Percentiles rank a stretch among this genome's conserved stretches.
phyloP scores from a whole-genome alignment of 257 asterid genomes.

The Primulina tabacum region DNA sequence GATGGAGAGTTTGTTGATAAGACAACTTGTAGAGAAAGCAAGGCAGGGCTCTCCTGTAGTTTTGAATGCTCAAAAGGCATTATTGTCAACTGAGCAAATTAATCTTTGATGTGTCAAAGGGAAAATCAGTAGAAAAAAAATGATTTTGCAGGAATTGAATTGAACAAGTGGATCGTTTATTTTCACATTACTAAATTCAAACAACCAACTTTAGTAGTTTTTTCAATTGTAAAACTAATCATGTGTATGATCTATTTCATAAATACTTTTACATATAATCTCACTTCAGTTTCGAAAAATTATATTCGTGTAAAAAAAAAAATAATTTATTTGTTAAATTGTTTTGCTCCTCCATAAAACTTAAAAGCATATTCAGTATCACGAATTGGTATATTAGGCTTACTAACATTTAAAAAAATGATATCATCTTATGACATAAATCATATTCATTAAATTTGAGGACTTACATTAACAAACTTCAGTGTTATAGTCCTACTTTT shows the following conservation, averaged over 20 bases:
- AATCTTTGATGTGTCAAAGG: slow-evolving; percentile 3
- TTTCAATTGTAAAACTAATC: neutral
- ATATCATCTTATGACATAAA: too few relatives aligned
- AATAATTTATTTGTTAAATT: too few relatives aligned
- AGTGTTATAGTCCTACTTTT: too few relatives aligned
- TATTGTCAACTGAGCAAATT: slow-evolving; percentile 45
- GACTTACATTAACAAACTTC: too few relatives aligned
- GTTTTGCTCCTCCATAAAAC: too few relatives aligned
- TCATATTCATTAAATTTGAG: too few relatives aligned
- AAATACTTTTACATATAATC: neutral
- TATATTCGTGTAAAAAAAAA: too few relatives aligned
- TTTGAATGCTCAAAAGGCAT: slow-evolving; percentile 66
- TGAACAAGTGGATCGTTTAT: neutral
- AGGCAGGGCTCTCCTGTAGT: slow-evolving; percentile 87
- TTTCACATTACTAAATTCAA: too few relatives aligned
- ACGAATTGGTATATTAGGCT: too few relatives aligned
- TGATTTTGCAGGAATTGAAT: slow-evolving; percentile 12
- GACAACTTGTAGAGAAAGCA: slow-evolving; percentile 78
- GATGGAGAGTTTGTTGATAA: slow-evolving; percentile 75
- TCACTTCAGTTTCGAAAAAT: neutral
- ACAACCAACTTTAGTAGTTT: neutral
- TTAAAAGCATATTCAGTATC: too few relatives aligned
- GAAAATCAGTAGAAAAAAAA: neutral
- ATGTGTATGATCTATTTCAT: neutral
- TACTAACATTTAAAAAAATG: too few relatives aligned